Percentiles rank a stretch among this genome's conserved stretches.
These are phyloP conservation scores for Suhomyces atakaporum DNA, from an alignment of 1,139 yeast genomes.

Conservation along the genomic window DNA sequence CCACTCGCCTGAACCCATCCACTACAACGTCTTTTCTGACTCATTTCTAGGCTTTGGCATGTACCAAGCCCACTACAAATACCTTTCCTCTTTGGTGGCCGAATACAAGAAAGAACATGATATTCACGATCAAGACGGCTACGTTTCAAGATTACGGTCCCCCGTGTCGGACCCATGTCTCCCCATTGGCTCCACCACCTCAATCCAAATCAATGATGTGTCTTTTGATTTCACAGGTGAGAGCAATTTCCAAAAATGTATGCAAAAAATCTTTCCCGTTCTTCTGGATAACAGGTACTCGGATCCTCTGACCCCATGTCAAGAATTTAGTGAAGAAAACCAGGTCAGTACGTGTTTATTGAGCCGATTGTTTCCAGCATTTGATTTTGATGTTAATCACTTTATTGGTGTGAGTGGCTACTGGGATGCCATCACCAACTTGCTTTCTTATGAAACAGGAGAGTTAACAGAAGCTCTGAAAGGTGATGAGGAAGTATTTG, in stretches of 20 bases:
- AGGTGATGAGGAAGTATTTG: neutral
- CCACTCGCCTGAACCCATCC: constrained; percentile 16
- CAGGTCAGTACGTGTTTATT: constrained; percentile 52
- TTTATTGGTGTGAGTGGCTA: constrained; percentile 83
- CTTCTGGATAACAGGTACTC: constrained; percentile 40
- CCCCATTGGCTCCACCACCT: constrained; percentile 47
- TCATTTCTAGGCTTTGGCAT: constrained; percentile 81
- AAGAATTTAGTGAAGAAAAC: constrained; percentile 31
- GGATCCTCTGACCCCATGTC: constrained; percentile 25
- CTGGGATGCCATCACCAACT: constrained; percentile 67
- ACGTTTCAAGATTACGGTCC: constrained; percentile 18
- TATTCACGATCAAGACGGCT: constrained; percentile 14
- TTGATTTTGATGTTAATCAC: constrained; percentile 66
- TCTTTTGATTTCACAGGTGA: constrained; percentile 52
- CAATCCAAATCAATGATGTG: constrained; percentile 25
- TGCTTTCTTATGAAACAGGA: constrained; percentile 33
- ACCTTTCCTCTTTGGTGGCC: constrained; percentile 42
- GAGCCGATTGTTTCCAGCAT: constrained; percentile 59
- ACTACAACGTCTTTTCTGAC: constrained; percentile 63
- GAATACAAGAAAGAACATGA: constrained; percentile 20
- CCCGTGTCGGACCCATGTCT: constrained; percentile 62
- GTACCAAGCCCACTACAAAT: constrained; percentile 62
- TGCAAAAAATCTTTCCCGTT: constrained; percentile 54
- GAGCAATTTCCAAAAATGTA: constrained; percentile 61
- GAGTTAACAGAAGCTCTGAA: neutral